Conservation (phyloP, 345 rosid genomes). For the Anacardium occidentale region DNA sequence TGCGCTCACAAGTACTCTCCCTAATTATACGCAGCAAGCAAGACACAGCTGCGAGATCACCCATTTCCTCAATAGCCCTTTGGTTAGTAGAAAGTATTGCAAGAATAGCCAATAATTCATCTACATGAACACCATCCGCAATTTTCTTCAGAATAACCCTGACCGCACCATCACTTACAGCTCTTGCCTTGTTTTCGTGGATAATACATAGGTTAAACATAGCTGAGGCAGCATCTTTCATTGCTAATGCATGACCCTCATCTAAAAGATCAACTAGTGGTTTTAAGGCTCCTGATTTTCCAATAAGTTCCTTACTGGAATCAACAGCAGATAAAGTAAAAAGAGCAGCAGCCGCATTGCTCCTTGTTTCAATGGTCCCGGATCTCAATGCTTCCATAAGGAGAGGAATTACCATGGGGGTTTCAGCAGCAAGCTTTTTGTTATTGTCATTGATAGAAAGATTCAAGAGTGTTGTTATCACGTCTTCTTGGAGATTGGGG, state of each 20-base stretch:
- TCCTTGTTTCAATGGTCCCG: constrained; percentile 65
- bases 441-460: constrained; percentile 89
- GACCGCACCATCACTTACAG: constrained; percentile 82
- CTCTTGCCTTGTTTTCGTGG: constrained; percentile 80
- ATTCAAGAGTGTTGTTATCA: constrained; percentile 81
- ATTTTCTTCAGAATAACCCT: constrained; percentile 67
- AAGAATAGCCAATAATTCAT: constrained; percentile 80
- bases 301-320: constrained; percentile 74
- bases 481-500: constrained; percentile 78
- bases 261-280: constrained; percentile 76
- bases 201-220: constrained; percentile 72
- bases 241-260: constrained; percentile 74
- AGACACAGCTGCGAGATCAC: constrained; percentile 65
- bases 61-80: constrained; percentile 70
- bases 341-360: constrained; percentile 92
- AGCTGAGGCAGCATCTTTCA: constrained; percentile 91
- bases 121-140: constrained; percentile 55
- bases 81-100: constrained; percentile 81
- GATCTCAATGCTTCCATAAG: constrained; percentile 67
- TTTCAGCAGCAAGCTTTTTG: constrained; percentile 85
- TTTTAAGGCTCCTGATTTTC: constrained; percentile 67
- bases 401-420: constrained; percentile 63
- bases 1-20: constrained; percentile 73
- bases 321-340: constrained; percentile 89
- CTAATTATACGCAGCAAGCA: constrained; percentile 65